Percentiles rank a stretch among this genome's conserved stretches.
phyloP scores from a whole-genome alignment of 2,329 filamentous ascomycete species.

The Ophiostoma populinum region DNA sequence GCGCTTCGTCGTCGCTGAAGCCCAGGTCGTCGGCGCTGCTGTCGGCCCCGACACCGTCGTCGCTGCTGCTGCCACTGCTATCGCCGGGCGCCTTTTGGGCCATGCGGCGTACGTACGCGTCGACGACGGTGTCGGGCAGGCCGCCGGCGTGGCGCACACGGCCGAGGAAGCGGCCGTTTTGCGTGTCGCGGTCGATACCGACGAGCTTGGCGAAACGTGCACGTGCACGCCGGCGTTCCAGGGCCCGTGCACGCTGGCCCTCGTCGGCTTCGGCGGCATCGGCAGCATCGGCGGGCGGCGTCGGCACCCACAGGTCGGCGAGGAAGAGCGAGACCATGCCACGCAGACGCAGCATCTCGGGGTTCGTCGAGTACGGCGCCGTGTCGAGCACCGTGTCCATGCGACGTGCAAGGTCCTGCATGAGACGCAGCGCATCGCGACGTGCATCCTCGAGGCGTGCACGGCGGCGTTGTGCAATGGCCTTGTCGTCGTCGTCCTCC shows the following conservation, averaged over 20 bases:
- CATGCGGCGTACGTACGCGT: conserved; percentile 6
- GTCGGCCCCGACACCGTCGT: conserved; percentile 13
- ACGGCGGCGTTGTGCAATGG: no score
- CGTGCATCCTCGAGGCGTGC: no score
- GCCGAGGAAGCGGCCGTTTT: no score
- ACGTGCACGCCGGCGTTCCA: conserved; percentile 22
- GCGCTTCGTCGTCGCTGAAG: conserved; percentile 11
- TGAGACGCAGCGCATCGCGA: no score
- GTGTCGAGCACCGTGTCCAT: conserved; percentile 56
- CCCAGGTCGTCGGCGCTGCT: conserved; percentile 13
- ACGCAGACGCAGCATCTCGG: conserved; percentile 49
- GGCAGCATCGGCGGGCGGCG: conserved; percentile 26
- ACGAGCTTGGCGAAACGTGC: conserved; percentile 22
- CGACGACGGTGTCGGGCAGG: conserved; percentile 6
- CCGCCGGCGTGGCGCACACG: not conserved
- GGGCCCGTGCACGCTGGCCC: conserved; percentile 18
- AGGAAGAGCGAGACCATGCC: conserved; percentile 62
- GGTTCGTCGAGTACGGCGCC: conserved; percentile 51
- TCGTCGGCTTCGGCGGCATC: conserved; percentile 16
- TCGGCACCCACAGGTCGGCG: conserved; percentile 43
- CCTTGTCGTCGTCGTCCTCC: conserved; percentile 5
- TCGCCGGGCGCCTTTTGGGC: not conserved
- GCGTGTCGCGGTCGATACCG: conserved; percentile 12
- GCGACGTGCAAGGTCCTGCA: conserved; percentile 44
- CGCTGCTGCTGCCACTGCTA: not conserved